Percentiles rank a stretch among this genome's conserved stretches.
Conservation (phyloP, 495 filamentous ascomycete genomes). For the Tirmania nivea region DNA sequence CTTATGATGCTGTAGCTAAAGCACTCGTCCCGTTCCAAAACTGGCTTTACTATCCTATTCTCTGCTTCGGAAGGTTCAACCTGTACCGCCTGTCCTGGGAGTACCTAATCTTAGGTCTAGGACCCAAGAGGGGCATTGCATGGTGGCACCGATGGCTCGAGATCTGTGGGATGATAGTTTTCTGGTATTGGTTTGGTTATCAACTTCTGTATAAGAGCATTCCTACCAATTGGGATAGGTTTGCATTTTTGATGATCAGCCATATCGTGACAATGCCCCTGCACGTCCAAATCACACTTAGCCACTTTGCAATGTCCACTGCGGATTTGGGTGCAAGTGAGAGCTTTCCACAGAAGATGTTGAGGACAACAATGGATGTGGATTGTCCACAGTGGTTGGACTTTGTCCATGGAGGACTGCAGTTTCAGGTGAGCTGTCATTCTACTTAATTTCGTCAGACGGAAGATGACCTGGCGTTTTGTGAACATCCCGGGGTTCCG, state of each 20-base stretch:
- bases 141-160: slow-evolving; percentile 84
- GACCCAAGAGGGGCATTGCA: slow-evolving; percentile 60
- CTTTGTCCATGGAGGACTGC: slow-evolving; percentile 86
- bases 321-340: slow-evolving; percentile 69
- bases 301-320: slow-evolving; percentile 93
- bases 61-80: slow-evolving; percentile 78
- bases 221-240: slow-evolving; percentile 43
- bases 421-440: slow-evolving; percentile 45
- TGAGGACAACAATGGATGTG: slow-evolving; percentile 94
- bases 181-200: slow-evolving; percentile 93
- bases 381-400: slow-evolving; percentile 91
- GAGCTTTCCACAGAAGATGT: slow-evolving; percentile 90
- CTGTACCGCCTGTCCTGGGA: slow-evolving; percentile 70
- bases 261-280: slow-evolving; percentile 72
- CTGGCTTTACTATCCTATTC: slow-evolving; percentile 69
- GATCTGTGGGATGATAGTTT: slow-evolving; percentile 57
- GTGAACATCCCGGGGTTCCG: too few relatives aligned
- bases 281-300: slow-evolving; percentile 89
- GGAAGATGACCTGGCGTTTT: too few relatives aligned
- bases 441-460: not conserved
- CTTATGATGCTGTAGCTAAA: slow-evolving; percentile 55
- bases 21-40: slow-evolving; percentile 53
- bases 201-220: slow-evolving; percentile 54
- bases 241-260: slow-evolving; percentile 62
- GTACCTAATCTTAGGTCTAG: slow-evolving; percentile 51